A percentile compares a stretch with the other conserved stretches of the same genome.
These are phyloP conservation scores for Pulveroboletus sp. DNA, from an alignment of 768 basidiomycete genomes.

Conservation along the genomic window DNA sequence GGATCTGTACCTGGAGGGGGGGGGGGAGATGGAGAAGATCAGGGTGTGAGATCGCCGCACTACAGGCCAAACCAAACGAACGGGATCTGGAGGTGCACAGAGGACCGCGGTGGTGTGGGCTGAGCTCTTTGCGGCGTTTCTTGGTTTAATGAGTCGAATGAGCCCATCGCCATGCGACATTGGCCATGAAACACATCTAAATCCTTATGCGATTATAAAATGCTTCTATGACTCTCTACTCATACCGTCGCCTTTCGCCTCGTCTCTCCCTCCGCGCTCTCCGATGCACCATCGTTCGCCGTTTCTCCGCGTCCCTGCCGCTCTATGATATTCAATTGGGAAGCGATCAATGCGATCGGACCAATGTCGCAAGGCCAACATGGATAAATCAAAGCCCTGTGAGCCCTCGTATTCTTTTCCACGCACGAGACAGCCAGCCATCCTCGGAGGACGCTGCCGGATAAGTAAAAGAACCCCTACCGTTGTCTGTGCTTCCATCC, in stretches of 20 bases:
- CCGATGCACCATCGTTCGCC: constrained; percentile 30
- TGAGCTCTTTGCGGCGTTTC: constrained; percentile 6
- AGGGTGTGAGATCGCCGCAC: constrained; percentile 27
- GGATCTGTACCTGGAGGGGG: too few relatives aligned
- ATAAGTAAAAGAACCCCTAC: constrained; percentile 70
- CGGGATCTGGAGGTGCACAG: neutral
- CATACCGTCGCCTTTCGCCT: constrained; percentile 49
- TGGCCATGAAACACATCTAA: constrained; percentile 17
- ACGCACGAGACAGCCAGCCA: constrained; percentile 67
- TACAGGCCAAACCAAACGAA: constrained; percentile 10
- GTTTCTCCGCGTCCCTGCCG: constrained; percentile 15
- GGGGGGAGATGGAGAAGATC: constrained; percentile 20
- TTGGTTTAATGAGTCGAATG: neutral
- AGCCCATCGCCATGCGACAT: constrained; percentile 13
- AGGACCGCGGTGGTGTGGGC: constrained; percentile 16
- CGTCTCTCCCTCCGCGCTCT: constrained; percentile 41
- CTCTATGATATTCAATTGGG: constrained; percentile 29
- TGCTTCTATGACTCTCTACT: constrained; percentile 31
- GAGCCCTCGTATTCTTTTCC: constrained; percentile 64
- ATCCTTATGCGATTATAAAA: constrained; percentile 14
- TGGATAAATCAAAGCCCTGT: constrained; percentile 64
- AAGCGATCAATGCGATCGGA: constrained; percentile 20
- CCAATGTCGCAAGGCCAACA: constrained; percentile 35
- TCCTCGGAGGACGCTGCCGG: constrained; percentile 48
- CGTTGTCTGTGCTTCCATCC: constrained; percentile 41